phyloP scores from a whole-genome alignment of 2,329 filamentous ascomycete species.

The Neoarthrinium moseri region DNA sequence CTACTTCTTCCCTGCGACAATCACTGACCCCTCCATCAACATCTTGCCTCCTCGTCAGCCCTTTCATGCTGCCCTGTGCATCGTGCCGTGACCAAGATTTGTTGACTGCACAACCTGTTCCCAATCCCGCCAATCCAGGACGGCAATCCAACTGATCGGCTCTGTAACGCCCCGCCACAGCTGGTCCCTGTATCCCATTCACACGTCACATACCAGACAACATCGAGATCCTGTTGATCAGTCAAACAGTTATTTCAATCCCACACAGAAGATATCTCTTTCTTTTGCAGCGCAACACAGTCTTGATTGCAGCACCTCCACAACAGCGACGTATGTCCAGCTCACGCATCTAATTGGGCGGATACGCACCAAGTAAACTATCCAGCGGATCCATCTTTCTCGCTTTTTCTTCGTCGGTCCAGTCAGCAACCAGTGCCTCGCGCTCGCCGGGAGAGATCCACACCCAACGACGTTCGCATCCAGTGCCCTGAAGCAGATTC shows the following conservation, averaged over 20 bases:
- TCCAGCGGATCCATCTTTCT: background rate
- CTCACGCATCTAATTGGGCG: background rate
- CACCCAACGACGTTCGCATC: background rate
- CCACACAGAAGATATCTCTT: no score
- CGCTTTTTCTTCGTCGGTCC: background rate
- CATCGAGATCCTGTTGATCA: constrained; percentile 2
- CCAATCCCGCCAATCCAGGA: background rate
- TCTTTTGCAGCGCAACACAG: background rate
- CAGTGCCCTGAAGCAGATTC: background rate
- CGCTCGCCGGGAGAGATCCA: background rate
- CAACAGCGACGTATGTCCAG: background rate
- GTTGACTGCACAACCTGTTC: background rate
- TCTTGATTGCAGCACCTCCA: background rate
- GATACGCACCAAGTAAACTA: background rate
- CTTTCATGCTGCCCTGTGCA: background rate
- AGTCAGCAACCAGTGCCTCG: background rate
- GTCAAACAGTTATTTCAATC: background rate
- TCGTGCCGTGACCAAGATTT: background rate
- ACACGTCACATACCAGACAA: background rate
- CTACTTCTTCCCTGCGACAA: background rate
- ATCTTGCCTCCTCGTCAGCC: background rate
- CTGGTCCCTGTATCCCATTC: no score
- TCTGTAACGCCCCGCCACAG: background rate
- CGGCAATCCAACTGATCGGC: background rate
- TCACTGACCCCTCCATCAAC: background rate